Conservation (phyloP, 805 yeast genomes). For the Ogataea methanolica region DNA sequence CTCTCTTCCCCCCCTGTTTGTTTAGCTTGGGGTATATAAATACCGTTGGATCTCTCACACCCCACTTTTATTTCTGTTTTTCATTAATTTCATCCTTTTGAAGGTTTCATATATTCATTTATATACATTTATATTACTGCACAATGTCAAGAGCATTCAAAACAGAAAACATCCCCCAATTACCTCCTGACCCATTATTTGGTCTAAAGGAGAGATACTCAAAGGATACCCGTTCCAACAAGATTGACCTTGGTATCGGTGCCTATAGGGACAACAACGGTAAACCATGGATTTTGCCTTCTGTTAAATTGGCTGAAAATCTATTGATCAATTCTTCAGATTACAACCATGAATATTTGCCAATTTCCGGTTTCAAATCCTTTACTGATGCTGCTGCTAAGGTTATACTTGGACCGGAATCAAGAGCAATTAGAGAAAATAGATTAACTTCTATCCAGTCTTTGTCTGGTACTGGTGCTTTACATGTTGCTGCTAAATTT, state of each 20-base stretch:
- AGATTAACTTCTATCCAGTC: conserved; percentile 66
- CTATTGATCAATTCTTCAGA: conserved; percentile 51
- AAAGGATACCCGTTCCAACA: conserved; percentile 53
- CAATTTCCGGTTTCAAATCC: conserved; percentile 71
- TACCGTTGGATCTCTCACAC: too few relatives aligned
- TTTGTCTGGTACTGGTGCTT: conserved; percentile 85
- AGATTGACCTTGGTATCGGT: conserved; percentile 87
- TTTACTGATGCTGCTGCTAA: conserved; percentile 69
- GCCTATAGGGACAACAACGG: conserved; percentile 93
- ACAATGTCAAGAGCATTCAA: conserved; percentile 23
- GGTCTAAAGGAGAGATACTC: conserved; percentile 67
- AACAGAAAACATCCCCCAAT: conserved; percentile 41
- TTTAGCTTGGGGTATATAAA: too few relatives aligned
- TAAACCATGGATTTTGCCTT: conserved; percentile 84
- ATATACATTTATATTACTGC: not conserved
- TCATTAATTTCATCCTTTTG: not conserved
- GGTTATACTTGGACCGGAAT: conserved; percentile 63
- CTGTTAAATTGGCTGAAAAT: conserved; percentile 69
- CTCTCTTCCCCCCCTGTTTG: too few relatives aligned
- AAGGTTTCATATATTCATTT: too few relatives aligned
- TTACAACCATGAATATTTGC: conserved; percentile 83
- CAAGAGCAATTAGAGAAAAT: conserved; percentile 43
- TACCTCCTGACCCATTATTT: conserved; percentile 86
- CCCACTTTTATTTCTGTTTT: too few relatives aligned
- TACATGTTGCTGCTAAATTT: conserved; percentile 80